Evolutionary conservation across 805 yeast species (phyloP).

Genomic region (Sporopachydermia quercuum): DNA sequence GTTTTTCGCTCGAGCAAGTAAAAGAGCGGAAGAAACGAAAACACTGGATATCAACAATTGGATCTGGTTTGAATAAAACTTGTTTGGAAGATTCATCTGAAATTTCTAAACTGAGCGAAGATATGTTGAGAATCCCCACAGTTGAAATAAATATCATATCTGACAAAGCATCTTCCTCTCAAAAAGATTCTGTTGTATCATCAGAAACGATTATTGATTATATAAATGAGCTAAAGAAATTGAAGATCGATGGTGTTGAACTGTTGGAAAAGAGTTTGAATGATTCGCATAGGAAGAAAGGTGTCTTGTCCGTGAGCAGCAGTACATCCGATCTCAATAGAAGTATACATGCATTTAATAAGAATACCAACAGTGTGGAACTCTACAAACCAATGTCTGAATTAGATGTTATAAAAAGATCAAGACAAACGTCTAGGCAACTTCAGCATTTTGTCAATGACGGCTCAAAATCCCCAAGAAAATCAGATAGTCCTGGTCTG

Average conservation of each 20-base stretch:
- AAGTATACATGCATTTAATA: too few relatives aligned
- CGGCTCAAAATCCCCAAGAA: background rate
- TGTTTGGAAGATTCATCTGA: slow-evolving; percentile 5
- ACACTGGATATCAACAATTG: slow-evolving; percentile 19
- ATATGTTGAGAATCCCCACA: too few relatives aligned
- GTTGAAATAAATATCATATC: too few relatives aligned
- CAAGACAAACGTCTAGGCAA: too few relatives aligned
- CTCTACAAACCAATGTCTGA: too few relatives aligned
- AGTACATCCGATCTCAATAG: background rate
- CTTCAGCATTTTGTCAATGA: too few relatives aligned
- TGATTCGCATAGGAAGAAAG: slow-evolving; percentile 19
- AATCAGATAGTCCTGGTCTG: background rate
- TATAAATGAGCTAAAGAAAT: slow-evolving; percentile 20
- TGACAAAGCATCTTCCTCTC: slow-evolving; percentile 3
- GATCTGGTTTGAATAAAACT: slow-evolving; percentile 11
- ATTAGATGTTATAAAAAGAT: too few relatives aligned
- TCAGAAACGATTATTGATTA: slow-evolving; percentile 24
- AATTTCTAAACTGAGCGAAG: too few relatives aligned
- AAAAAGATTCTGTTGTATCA: background rate
- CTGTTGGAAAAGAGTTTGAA: slow-evolving; percentile 25
- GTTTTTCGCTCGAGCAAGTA: slow-evolving; percentile 6
- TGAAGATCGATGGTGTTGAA: slow-evolving; percentile 19
- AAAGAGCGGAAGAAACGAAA: slow-evolving; percentile 15
- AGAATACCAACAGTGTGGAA: too few relatives aligned
- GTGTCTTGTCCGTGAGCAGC: background rate